Conservation (phyloP, 768 basidiomycete genomes). For the Lactifluus echinatus region DNA sequence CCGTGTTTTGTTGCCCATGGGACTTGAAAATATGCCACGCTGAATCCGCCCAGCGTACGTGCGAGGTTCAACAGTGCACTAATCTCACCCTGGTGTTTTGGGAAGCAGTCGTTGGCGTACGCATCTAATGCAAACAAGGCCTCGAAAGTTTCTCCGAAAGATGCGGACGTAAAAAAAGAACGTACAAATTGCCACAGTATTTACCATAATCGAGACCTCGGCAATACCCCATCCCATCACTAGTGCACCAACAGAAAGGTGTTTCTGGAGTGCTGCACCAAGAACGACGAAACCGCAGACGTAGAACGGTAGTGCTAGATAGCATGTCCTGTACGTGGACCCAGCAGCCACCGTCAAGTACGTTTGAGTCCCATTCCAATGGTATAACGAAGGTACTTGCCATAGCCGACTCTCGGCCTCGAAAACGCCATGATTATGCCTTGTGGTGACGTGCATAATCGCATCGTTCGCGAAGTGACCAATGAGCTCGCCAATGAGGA, state of each 20-base stretch:
- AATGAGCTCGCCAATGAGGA: conserved; percentile 42
- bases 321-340: conserved; percentile 40
- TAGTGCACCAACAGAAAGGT: conserved; percentile 42
- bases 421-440: conserved; percentile 43
- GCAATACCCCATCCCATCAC: conserved; percentile 65
- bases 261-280: conserved; percentile 46
- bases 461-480: conserved; percentile 46
- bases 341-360: background rate
- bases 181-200: conserved; percentile 53
- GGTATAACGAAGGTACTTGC: conserved; percentile 28
- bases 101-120: conserved; percentile 44
- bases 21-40: conserved; percentile 59
- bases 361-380: no score
- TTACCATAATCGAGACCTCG: conserved; percentile 46
- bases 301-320: conserved; percentile 51
- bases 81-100: conserved; percentile 48
- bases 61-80: conserved; percentile 52
- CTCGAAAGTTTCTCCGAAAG: conserved; percentile 19
- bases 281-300: conserved; percentile 53
- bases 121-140: conserved; percentile 29
- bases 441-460: conserved; percentile 36
- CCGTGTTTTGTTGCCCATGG: conserved; percentile 55
- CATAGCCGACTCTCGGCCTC: conserved; percentile 51
- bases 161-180: conserved; percentile 21
- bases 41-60: conserved; percentile 50